These are phyloP conservation scores for Citrullus amarus DNA, from an alignment of 306 rosid genomes.

Conservation along the genomic window DNA sequence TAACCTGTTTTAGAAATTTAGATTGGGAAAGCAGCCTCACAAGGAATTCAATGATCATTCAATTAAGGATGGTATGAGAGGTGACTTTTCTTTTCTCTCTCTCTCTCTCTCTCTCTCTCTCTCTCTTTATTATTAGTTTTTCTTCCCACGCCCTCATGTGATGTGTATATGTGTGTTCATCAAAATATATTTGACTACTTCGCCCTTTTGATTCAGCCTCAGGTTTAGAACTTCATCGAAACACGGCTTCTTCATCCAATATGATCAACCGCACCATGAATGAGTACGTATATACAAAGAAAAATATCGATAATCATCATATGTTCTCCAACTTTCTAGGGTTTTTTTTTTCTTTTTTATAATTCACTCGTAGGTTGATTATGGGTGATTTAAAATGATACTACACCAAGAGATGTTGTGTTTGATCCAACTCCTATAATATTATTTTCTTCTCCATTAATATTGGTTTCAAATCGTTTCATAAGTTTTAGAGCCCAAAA, in stretches of 20 bases:
- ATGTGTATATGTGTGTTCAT: neutral
- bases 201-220: constrained; percentile 43
- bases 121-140: neutral
- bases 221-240: constrained; percentile 76
- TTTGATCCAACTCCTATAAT: no score
- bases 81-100: constrained; percentile 13
- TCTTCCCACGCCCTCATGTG: neutral
- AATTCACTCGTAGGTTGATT: no score
- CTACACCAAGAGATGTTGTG: no score
- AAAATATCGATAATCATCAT: neutral
- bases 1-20: constrained; percentile 56
- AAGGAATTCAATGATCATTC: constrained; percentile 96
- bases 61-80: constrained; percentile 90
- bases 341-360: no score
- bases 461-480: no score
- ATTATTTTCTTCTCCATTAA: no score
- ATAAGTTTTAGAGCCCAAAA: neutral
- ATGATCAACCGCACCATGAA: constrained; percentile 90
- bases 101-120: neutral
- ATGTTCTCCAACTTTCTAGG: neutral
- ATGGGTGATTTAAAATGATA: no score
- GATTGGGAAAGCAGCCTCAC: constrained; percentile 99
- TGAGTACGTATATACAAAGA: constrained; percentile 38
- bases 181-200: neutral
- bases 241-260: constrained; percentile 67